Conservation (phyloP, 768 basidiomycete genomes). For the Cubamyces lactineus region DNA sequence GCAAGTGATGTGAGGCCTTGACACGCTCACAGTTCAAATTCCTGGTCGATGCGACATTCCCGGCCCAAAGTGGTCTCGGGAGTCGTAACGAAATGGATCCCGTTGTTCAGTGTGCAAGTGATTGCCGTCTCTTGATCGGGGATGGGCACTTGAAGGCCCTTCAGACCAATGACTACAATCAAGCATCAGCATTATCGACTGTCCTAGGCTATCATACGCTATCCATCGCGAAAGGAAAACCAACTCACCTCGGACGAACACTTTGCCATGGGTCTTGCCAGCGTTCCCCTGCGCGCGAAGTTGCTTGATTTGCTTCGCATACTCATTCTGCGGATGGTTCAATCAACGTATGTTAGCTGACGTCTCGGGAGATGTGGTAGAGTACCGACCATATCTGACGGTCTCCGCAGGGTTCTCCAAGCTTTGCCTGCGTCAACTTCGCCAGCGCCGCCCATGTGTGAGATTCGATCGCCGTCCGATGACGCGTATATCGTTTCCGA, state of each 20-base stretch:
- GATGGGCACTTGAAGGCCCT: conserved; percentile 73
- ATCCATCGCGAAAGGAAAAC: no score
- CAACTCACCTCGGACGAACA: conserved; percentile 85
- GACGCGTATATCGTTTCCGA: conserved; percentile 76
- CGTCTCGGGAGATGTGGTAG: background rate
- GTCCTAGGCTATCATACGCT: no score
- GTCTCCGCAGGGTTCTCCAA: conserved; percentile 85
- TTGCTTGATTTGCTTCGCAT: conserved; percentile 87
- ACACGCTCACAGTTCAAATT: conserved; percentile 81
- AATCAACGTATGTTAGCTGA: background rate
- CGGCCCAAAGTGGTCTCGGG: conserved; percentile 66
- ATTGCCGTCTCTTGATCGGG: conserved; percentile 75
- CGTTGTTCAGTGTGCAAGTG: conserved; percentile 92
- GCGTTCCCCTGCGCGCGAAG: conserved; percentile 74
- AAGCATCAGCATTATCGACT: no score
- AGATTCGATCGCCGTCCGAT: conserved; percentile 69
- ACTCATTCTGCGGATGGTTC: conserved; percentile 71
- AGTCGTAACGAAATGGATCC: conserved; percentile 93
- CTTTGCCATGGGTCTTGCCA: conserved; percentile 86
- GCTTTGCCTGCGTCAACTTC: conserved; percentile 83
- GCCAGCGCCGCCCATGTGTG: conserved; percentile 73
- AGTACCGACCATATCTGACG: conserved; percentile 87
- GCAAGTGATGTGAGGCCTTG: background rate
- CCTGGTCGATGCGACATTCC: conserved; percentile 76
- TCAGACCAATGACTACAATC: conserved; percentile 70